These are phyloP conservation scores for Picea engelmannii DNA, from an alignment of 83 land plant genomes.

Conservation along the genomic window DNA sequence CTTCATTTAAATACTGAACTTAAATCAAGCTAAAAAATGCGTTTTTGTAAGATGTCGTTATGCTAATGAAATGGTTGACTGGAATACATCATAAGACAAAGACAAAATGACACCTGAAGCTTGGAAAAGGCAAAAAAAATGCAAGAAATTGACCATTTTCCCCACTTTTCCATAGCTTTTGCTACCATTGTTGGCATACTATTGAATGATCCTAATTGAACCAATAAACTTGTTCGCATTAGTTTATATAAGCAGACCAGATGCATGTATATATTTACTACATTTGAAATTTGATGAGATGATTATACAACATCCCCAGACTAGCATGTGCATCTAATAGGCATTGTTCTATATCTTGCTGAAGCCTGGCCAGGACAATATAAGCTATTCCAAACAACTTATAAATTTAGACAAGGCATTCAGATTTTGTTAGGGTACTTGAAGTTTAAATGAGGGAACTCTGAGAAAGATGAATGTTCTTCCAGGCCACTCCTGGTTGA, in stretches of 20 bases:
- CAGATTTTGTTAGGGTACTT: neutral
- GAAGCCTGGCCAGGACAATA: neutral
- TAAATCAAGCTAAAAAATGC: too few relatives aligned
- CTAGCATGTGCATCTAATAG: slow-evolving; percentile 2
- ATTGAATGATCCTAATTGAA: too few relatives aligned
- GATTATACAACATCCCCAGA: neutral
- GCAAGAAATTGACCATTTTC: too few relatives aligned
- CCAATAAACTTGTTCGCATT: too few relatives aligned
- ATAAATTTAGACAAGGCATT: neutral
- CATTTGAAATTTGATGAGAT: slow-evolving; percentile 2
- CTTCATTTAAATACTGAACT: too few relatives aligned
- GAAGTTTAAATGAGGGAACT: neutral
- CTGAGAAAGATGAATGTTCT: neutral
- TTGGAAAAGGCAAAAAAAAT: too few relatives aligned
- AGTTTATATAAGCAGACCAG: neutral
- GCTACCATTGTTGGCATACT: neutral
- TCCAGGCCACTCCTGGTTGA: neutral
- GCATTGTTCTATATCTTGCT: neutral
- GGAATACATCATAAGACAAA: too few relatives aligned
- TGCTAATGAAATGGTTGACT: too few relatives aligned
- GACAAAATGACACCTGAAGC: too few relatives aligned
- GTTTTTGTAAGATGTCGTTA: too few relatives aligned
- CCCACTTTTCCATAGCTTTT: neutral
- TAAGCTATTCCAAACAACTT: slow-evolving; percentile 1
- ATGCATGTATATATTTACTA: neutral